A percentile compares a stretch with the other conserved stretches of the same genome.
phyloP scores from a whole-genome alignment of 2,329 filamentous ascomycete species.

The Colletotrichum aenigma region DNA sequence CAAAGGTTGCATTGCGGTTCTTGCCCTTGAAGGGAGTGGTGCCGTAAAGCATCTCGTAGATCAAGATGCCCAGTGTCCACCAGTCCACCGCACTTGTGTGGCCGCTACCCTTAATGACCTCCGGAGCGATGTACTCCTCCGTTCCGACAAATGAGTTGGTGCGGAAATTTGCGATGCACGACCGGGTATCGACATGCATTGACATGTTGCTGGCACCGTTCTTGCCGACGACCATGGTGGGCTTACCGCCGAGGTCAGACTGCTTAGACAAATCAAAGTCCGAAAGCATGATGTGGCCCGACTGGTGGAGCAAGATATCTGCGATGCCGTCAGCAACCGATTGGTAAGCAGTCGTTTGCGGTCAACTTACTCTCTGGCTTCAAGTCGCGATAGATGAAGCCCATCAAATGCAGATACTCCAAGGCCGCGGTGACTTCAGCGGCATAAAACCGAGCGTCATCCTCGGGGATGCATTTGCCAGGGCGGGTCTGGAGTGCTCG shows the following conservation, averaged over 20 bases:
- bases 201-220: slow-evolving; percentile 86
- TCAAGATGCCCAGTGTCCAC: slow-evolving; percentile 97
- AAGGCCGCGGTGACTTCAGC: slow-evolving; percentile 96
- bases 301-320: slow-evolving; percentile 98
- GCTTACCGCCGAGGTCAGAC: slow-evolving; percentile 92
- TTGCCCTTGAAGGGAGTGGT: slow-evolving; percentile 99
- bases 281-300: slow-evolving; percentile 99
- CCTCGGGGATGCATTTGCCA: slow-evolving; percentile 96
- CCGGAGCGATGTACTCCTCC: slow-evolving; percentile 97
- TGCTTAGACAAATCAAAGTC: slow-evolving; percentile 99
- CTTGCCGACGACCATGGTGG: slow-evolving; percentile 95
- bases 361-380: slow-evolving; percentile 89
- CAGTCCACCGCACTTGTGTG: slow-evolving; percentile 98
- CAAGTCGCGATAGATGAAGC: slow-evolving; percentile 97
- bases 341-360: neutral
- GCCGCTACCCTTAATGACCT: slow-evolving; percentile 98
- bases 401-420: slow-evolving; percentile 98
- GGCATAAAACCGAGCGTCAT: slow-evolving; percentile 95
- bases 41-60: slow-evolving; percentile 99
- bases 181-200: slow-evolving; percentile 97
- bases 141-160: slow-evolving; percentile 99
- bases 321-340: slow-evolving; percentile 13
- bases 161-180: slow-evolving; percentile 96
- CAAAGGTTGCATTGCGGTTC: slow-evolving; percentile 97
- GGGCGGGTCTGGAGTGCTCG: slow-evolving; percentile 93